phyloP scores from a whole-genome alignment of 768 basidiomycete species.

The Tulasnella sp. region DNA sequence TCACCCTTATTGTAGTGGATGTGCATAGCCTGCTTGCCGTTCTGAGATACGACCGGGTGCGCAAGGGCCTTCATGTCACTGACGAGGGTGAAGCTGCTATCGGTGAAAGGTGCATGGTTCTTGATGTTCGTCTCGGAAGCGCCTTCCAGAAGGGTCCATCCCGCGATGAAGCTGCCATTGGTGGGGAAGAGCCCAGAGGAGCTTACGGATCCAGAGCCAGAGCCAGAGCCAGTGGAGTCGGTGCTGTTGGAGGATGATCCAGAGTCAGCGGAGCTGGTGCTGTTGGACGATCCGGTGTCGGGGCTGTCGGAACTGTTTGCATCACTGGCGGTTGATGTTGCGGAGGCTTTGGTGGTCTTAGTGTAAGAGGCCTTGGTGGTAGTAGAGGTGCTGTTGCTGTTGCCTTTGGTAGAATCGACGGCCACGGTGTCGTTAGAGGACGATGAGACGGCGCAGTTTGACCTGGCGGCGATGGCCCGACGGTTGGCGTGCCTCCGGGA shows the following conservation, averaged over 20 bases:
- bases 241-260: not conserved
- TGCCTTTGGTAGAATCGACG: too few relatives aligned
- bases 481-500: too few relatives aligned
- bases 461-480: too few relatives aligned
- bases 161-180: slow-evolving; percentile 38
- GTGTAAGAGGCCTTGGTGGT: too few relatives aligned
- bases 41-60: slow-evolving; percentile 36
- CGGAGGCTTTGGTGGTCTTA: too few relatives aligned
- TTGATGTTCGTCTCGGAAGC: slow-evolving; percentile 31
- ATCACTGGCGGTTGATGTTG: too few relatives aligned
- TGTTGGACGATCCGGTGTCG: not conserved
- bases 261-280: not conserved
- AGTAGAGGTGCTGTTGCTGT: too few relatives aligned
- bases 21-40: slow-evolving; percentile 32
- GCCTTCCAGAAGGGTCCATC: slow-evolving; percentile 34
- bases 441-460: too few relatives aligned
- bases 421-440: too few relatives aligned
- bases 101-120: slow-evolving; percentile 33
- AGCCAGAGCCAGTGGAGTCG: not conserved
- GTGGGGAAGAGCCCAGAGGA: slow-evolving; percentile 21
- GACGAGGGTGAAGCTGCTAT: slow-evolving; percentile 37
- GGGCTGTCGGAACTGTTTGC: not conserved
- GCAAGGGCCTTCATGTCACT: slow-evolving; percentile 31
- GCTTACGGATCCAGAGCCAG: not conserved
- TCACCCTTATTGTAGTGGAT: slow-evolving; percentile 13